phyloP scores from a whole-genome alignment of 2,329 filamentous ascomycete species.

The Dothidotthia symphoricarpi region DNA sequence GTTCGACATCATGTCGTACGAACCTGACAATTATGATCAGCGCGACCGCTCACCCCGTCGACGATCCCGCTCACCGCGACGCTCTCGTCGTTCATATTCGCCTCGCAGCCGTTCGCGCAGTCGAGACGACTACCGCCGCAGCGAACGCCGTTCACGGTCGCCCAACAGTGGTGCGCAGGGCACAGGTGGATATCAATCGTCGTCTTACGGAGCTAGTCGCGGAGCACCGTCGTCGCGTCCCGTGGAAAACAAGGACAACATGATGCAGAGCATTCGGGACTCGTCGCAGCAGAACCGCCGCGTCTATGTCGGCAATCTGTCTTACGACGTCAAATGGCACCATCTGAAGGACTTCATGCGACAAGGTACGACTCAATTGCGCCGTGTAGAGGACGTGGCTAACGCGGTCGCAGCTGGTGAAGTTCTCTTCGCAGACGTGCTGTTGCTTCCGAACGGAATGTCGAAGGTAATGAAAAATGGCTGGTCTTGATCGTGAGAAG shows the following conservation, averaged over 20 bases:
- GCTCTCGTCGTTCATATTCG: slow-evolving; percentile 61
- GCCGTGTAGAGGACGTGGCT: slow-evolving; percentile 26
- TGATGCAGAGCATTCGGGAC: slow-evolving; percentile 93
- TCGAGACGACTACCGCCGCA: slow-evolving; percentile 54
- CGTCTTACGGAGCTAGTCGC: slow-evolving; percentile 51
- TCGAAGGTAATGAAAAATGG: slow-evolving; percentile 99
- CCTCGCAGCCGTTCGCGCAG: slow-evolving; percentile 74
- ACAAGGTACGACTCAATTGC: slow-evolving; percentile 69
- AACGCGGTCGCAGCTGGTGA: slow-evolving; percentile 74
- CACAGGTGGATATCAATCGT: slow-evolving; percentile 65
- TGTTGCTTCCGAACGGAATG: slow-evolving; percentile 99
- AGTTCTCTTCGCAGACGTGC: slow-evolving; percentile 98
- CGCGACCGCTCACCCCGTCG: slow-evolving; percentile 67
- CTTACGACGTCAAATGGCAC: slow-evolving; percentile 99
- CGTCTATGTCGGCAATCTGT: slow-evolving; percentile 98
- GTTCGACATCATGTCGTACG: slow-evolving; percentile 36
- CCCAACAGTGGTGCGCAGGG: slow-evolving; percentile 75
- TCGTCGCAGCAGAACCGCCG: slow-evolving; percentile 97
- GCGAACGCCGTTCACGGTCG: slow-evolving; percentile 65
- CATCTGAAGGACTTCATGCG: slow-evolving; percentile 99
- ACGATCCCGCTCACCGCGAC: slow-evolving; percentile 49
- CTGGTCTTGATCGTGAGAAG: slow-evolving; percentile 71
- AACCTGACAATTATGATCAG: slow-evolving; percentile 41
- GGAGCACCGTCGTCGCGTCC: slow-evolving; percentile 54
- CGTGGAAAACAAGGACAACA: slow-evolving; percentile 88